Evolutionary conservation across 2,329 filamentous ascomycete genomes (phyloP).

Genomic region (Aspergillus niger): DNA sequence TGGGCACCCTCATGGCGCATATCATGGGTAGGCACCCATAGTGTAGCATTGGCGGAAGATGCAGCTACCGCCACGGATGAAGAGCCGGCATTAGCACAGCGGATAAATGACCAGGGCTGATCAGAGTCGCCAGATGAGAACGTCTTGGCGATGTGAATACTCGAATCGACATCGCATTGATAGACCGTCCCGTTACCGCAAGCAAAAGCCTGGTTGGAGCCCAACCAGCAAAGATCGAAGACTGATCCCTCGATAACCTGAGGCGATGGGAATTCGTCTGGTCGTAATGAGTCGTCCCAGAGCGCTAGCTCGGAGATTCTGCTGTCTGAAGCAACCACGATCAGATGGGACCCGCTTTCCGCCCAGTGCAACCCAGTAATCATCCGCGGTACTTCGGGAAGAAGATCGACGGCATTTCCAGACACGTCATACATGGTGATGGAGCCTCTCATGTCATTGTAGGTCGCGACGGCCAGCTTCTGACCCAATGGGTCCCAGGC

Average conservation of each 20-base stretch:
- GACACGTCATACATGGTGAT: conserved; percentile 49
- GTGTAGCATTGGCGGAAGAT: conserved; percentile 38
- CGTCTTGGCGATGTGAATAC: conserved; percentile 40
- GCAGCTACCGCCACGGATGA: conserved; percentile 43
- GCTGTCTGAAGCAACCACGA: conserved; percentile 47
- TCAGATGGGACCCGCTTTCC: conserved; percentile 39
- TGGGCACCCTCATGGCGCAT: conserved; percentile 43
- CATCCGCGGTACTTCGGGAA: conserved; percentile 48
- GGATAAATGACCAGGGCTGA: conserved; percentile 46
- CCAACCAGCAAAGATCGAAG: conserved; percentile 48
- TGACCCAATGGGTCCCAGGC: conserved; percentile 49
- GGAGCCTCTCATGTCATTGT: conserved; percentile 44
- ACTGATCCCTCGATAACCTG: conserved; percentile 42
- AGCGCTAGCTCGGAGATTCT: conserved; percentile 45
- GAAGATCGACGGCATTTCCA: conserved; percentile 47
- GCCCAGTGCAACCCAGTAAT: conserved; percentile 49
- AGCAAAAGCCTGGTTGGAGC: conserved; percentile 39
- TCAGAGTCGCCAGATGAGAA: conserved; percentile 33
- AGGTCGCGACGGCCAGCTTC: conserved; percentile 51
- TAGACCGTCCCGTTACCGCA: conserved; percentile 45
- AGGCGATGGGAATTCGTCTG: conserved; percentile 40
- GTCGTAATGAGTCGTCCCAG: conserved; percentile 45
- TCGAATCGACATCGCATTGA: conserved; percentile 42
- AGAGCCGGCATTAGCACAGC: conserved; percentile 31
- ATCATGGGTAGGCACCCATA: conserved; percentile 51